Percentiles rank a stretch among this genome's conserved stretches.
Evolutionary conservation across 768 basidiomycete genomes (phyloP).

Genomic region (Favolaschia claudopus): DNA sequence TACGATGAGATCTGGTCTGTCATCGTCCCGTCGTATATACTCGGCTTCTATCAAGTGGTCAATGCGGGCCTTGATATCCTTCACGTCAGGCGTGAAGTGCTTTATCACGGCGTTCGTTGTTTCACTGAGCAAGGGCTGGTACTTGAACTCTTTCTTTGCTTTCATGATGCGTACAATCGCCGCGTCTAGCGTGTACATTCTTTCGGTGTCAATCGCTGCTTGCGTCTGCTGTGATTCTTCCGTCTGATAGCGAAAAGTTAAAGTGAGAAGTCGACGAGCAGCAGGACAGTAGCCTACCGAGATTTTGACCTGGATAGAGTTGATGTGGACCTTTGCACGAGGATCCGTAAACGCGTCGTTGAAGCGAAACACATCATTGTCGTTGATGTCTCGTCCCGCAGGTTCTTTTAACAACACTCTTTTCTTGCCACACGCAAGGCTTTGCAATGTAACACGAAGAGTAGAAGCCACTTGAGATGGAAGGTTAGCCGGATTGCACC

Average conservation of each 20-base stretch:
- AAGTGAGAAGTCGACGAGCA: not conserved
- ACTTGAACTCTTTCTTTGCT: slow-evolving; percentile 81
- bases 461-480: slow-evolving; percentile 69
- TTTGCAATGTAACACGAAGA: slow-evolving; percentile 87
- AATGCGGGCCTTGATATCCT: slow-evolving; percentile 85
- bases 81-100: slow-evolving; percentile 87
- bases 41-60: slow-evolving; percentile 85
- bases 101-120: slow-evolving; percentile 88
- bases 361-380: slow-evolving; percentile 80
- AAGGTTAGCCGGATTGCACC: slow-evolving; percentile 38
- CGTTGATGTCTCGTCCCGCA: slow-evolving; percentile 76
- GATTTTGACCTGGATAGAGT: slow-evolving; percentile 94
- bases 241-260: slow-evolving; percentile 51
- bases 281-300: slow-evolving; percentile 72
- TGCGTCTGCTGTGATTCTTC: slow-evolving; percentile 90
- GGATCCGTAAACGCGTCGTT: slow-evolving; percentile 86
- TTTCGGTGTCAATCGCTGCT: slow-evolving; percentile 84
- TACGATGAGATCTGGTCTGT: slow-evolving; percentile 73
- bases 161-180: slow-evolving; percentile 99
- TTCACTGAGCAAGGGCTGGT: slow-evolving; percentile 81
- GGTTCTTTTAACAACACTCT: slow-evolving; percentile 87
- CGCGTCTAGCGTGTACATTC: slow-evolving; percentile 86
- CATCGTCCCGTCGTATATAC: slow-evolving; percentile 81
- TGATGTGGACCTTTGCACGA: slow-evolving; percentile 85
- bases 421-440: slow-evolving; percentile 90